Conservation (phyloP, 768 basidiomycete species). For the Stropharia rugosoannulata region DNA sequence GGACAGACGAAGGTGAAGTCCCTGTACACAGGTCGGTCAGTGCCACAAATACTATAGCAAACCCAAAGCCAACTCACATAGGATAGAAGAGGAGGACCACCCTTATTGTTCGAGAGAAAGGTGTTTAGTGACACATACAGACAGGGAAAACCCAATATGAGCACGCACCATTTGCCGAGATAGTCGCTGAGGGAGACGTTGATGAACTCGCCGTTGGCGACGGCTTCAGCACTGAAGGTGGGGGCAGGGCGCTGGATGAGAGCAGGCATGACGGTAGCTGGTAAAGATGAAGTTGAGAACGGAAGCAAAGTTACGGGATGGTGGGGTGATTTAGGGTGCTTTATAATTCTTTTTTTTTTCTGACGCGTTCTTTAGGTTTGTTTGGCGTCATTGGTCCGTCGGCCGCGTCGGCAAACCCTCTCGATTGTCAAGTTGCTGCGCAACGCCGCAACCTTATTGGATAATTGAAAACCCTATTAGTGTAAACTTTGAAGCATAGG, state of each 20-base stretch:
- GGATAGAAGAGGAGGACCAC: slow-evolving; percentile 95
- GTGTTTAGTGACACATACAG: background rate
- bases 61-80: slow-evolving; percentile 51
- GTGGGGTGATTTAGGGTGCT: slow-evolving; percentile 1
- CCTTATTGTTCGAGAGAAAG: slow-evolving; percentile 40
- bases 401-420: background rate
- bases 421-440: background rate
- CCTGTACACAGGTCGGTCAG: slow-evolving; percentile 33
- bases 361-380: slow-evolving; percentile 9
- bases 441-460: background rate
- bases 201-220: slow-evolving; percentile 76
- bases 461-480: background rate
- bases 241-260: slow-evolving; percentile 86
- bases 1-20: slow-evolving; percentile 91
- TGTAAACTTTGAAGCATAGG: too few relatives aligned
- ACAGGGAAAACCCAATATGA: background rate
- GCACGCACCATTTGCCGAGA: slow-evolving; percentile 75
- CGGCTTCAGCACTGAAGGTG: slow-evolving; percentile 70
- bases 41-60: background rate
- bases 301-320: background rate
- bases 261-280: slow-evolving; percentile 42
- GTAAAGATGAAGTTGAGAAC: background rate
- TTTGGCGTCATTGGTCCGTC: slow-evolving; percentile 12
- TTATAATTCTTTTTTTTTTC: background rate
- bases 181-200: slow-evolving; percentile 73